Conservation (phyloP, 2,329 filamentous ascomycete genomes). For the Apiospora koreana region DNA sequence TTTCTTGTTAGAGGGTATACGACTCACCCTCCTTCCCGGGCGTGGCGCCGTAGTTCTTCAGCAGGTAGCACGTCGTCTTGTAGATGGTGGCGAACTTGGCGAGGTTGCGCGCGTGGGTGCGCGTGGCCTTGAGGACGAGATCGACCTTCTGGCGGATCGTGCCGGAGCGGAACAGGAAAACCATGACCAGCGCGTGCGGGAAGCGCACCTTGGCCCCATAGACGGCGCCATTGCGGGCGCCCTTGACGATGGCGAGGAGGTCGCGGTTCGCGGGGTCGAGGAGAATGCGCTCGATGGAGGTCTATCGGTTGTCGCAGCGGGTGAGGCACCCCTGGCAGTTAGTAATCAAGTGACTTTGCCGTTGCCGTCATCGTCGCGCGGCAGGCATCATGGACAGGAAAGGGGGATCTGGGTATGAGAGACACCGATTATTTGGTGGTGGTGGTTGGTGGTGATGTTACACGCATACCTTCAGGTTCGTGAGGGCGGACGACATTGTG, state of each 20-base stretch:
- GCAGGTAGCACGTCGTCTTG: constrained; percentile 76
- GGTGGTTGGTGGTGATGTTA: background rate
- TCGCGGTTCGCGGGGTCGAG: constrained; percentile 86
- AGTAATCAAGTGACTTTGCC: background rate
- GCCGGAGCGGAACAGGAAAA: constrained; percentile 92
- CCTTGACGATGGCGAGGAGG: constrained; percentile 83
- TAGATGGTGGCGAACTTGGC: constrained; percentile 90
- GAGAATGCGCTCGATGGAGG: constrained; percentile 71
- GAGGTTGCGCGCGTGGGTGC: constrained; percentile 87
- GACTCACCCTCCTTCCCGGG: constrained; percentile 59
- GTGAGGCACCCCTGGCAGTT: background rate
- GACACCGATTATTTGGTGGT: background rate
- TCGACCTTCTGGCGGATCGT: constrained; percentile 77
- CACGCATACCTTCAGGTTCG: constrained; percentile 20
- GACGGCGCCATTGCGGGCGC: constrained; percentile 92
- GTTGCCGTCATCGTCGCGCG: background rate
- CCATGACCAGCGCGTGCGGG: constrained; percentile 97
- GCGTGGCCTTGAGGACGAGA: constrained; percentile 82
- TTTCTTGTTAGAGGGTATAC: background rate
- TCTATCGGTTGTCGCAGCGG: constrained; percentile 43
- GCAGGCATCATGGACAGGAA: background rate
- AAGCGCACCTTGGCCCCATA: constrained; percentile 98
- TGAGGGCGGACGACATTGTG: constrained; percentile 27
- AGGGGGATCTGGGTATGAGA: background rate
- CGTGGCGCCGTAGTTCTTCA: constrained; percentile 63